Base-by-base conservation (phyloP, 2,329 filamentous ascomycete species). In the Akanthomyces dipterigenus region DNA sequence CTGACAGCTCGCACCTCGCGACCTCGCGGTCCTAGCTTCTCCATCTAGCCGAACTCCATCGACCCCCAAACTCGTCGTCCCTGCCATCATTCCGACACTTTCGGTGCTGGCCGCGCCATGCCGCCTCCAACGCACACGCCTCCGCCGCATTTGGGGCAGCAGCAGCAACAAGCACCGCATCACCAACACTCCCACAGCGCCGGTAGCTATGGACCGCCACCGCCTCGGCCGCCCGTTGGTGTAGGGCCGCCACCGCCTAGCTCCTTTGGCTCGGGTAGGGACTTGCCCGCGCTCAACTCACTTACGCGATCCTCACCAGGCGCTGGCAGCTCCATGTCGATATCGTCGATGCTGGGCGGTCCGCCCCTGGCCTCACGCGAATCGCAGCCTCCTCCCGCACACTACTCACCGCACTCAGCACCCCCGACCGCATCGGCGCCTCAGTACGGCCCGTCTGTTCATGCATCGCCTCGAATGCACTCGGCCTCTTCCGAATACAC, bases 291-390 rank as follows among this genome's bases (percentile, higher is more conserved):
- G 1, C 74, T 86, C 14, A 73, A 77, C 31, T 75, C 80, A 14
- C 71, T 85, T 22, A 70, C 78, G 28, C 76, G 82, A 62, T 74
- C 79, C 3, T 77, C 75, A 26, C 70, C 70, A 61, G 77, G 74
- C 60, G 75, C 75, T 0, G 77, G 78, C 48, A 83, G 81, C 69
- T 81, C 80, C 69, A 86, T 86, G 83, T 85, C 83, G 22, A 85
- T 86, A 71, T 84, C 82, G 1, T 80, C 82, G 6, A 84, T 86
- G 81, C 73, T 86, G 6, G 82, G 82, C 20, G 81, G 80, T 0
- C 79, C 81, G 53, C 74, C 77, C 43, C 71, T 76, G 3, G 70
- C 73, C 28, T 72, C 72, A 60, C 76, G 79, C 56, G 79, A 81
- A 42, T 69, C 73, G 12, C 74, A 75, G 64, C 72, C 73, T 55